phyloP scores from a whole-genome alignment of 2,329 filamentous ascomycete species.

The Stagonosporopsis cucurbitacearum region DNA sequence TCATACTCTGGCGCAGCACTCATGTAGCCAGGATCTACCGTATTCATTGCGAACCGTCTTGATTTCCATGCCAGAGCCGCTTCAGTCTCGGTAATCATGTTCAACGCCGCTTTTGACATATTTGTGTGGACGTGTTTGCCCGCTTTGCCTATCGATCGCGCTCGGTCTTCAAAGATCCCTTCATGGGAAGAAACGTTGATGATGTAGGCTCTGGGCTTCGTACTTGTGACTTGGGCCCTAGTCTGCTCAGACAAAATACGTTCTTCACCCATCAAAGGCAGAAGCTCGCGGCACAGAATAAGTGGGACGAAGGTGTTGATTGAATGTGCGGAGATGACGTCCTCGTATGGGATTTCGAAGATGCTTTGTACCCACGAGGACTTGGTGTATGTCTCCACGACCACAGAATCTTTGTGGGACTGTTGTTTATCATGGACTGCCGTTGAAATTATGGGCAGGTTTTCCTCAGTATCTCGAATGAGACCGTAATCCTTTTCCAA shows the following conservation, averaged over 20 bases:
- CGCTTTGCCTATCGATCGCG: slow-evolving; percentile 8
- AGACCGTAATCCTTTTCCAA: not conserved
- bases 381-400: too few species aligned
- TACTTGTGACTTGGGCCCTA: not conserved
- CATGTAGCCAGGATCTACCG: slow-evolving; percentile 23
- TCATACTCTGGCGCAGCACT: slow-evolving; percentile 23
- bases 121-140: slow-evolving; percentile 19
- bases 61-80: slow-evolving; percentile 14
- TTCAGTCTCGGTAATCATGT: slow-evolving; percentile 25
- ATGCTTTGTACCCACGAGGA: slow-evolving; percentile 22
- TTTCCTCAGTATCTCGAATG: too few species aligned
- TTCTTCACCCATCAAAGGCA: slow-evolving; percentile 15
- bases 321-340: slow-evolving; percentile 21
- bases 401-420: too few species aligned
- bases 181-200: slow-evolving; percentile 26
- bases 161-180: slow-evolving; percentile 22
- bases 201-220: slow-evolving; percentile 18
- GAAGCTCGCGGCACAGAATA: slow-evolving; percentile 22
- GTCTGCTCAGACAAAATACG: not conserved
- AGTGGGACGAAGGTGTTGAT: slow-evolving; percentile 25
- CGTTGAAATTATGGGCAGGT: not conserved
- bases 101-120: slow-evolving; percentile 25
- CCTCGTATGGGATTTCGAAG: slow-evolving; percentile 24
- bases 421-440: not conserved
- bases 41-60: slow-evolving; percentile 18